These are phyloP conservation scores for Catharanthus roseus DNA, from an alignment of 257 asterid species.

Conservation along the genomic window DNA sequence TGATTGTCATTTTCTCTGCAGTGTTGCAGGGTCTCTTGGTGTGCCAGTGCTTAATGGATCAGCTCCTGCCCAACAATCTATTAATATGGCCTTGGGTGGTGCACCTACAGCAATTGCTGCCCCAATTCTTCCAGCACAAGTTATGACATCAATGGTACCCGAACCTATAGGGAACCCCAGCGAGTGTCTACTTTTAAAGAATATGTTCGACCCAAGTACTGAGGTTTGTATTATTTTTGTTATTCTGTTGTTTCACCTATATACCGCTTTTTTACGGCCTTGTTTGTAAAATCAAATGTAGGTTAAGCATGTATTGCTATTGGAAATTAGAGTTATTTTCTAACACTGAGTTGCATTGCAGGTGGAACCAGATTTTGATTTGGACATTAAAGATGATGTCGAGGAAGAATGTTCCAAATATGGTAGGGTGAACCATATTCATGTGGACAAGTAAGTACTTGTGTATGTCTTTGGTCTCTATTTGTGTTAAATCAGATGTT, in stretches of 20 bases:
- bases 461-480: not conserved
- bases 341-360: slow-evolving; percentile 30
- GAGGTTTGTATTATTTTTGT: slow-evolving; percentile 52
- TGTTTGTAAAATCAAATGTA: not conserved
- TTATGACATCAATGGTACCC: slow-evolving; percentile 47
- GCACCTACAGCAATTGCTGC: slow-evolving; percentile 44
- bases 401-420: slow-evolving; percentile 90
- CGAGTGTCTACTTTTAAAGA: slow-evolving; percentile 88
- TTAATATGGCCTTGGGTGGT: slow-evolving; percentile 61
- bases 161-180: slow-evolving; percentile 96
- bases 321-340: not conserved
- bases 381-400: slow-evolving; percentile 89
- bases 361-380: slow-evolving; percentile 86
- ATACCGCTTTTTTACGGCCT: not conserved
- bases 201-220: slow-evolving; percentile 90
- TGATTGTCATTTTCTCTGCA: slow-evolving; percentile 22
- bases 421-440: slow-evolving; percentile 78
- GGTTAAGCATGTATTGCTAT: not conserved
- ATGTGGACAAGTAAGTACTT: slow-evolving; percentile 83
- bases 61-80: slow-evolving; percentile 51
- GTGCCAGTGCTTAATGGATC: slow-evolving; percentile 66
- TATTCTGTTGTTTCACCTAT: not conserved
- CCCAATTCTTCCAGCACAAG: slow-evolving; percentile 51
- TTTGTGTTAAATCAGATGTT: not conserved
- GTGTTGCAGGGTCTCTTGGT: slow-evolving; percentile 68